Base-by-base conservation (phyloP, 2,329 filamentous ascomycete genomes). In the Phaeosphaeria sp. region DNA sequence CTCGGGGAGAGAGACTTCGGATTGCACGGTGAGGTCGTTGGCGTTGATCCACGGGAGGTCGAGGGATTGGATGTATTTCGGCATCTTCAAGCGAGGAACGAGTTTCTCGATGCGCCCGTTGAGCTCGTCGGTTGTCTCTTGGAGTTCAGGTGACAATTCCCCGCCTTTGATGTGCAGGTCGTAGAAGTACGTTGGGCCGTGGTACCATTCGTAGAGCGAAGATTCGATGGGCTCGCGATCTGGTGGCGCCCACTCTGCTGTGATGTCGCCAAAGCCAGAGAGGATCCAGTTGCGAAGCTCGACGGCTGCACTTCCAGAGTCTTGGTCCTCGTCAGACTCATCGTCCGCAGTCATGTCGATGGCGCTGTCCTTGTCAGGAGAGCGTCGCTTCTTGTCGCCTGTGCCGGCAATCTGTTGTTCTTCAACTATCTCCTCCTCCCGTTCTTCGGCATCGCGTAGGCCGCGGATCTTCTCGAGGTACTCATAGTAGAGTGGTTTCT, bases 131-230 rank as follows among this genome's bases (percentile, higher is more conserved):
- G 43, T 58, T 5, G 51, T 59, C 33, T 65, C 59, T 2, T 64
- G 25, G 1, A 61, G 52, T 15, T 55, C 22, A 8, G 60, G 52
- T 3, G 33, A 36, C 1, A 66, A 47, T 18, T 50, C 20, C 1
- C 59, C 59, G 21, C 42, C 51, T 27, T 56, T 46, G 30, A 58
- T 56, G 4, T 51, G 49, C 18, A 66, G 2, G 1, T 20, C 46
- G 48, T 67, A 66, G 43, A 67, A 67, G 27, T 67, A 66, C 1
- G 63, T 67, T 9, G 59, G 60, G 0, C 61, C 63, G n/a, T 67
- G 63, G 17, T 67, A 67, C 63, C 63, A 67, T 43, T 63, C 59
- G 49, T 64, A 55, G 2, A 67, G 18, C 7, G 55, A 65, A 1
- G 60, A 55, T 8, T 57, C 49, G 27, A 61, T 57, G 30, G 64